Conservation (phyloP, 2,329 filamentous ascomycete genomes). For the Pseudocercospora fijiensis region DNA sequence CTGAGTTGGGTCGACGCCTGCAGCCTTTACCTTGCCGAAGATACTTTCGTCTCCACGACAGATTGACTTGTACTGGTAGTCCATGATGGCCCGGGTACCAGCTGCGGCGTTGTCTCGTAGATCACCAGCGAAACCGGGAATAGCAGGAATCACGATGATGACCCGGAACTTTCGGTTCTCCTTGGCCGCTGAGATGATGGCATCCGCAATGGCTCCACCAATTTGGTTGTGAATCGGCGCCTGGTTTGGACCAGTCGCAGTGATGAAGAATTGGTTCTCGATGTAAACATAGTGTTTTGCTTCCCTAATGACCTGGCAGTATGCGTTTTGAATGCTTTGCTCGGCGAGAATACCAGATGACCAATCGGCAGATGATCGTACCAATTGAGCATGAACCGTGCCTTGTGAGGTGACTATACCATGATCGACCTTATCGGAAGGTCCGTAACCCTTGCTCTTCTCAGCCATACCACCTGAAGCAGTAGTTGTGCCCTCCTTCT, state of each 20-base stretch:
- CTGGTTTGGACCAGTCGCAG: conserved; percentile 79
- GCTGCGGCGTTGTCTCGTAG: conserved; percentile 77
- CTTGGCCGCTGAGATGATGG: conserved; percentile 75
- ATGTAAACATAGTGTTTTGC: conserved; percentile 95
- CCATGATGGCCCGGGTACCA: conserved; percentile 93
- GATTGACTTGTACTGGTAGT: conserved; percentile 97
- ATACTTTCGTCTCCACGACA: conserved; percentile 90
- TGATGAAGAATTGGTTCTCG: conserved; percentile 97
- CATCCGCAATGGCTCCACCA: conserved; percentile 85
- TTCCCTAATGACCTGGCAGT: conserved; percentile 77
- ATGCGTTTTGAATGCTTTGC: conserved; percentile 84
- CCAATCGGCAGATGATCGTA: conserved; percentile 92
- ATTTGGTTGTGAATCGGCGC: conserved; percentile 83
- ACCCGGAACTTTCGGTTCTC: conserved; percentile 86
- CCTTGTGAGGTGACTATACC: conserved; percentile 54
- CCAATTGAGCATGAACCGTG: conserved; percentile 75
- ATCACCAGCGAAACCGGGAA: conserved; percentile 93
- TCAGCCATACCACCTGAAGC: conserved; percentile 36
- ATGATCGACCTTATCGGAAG: conserved; percentile 28
- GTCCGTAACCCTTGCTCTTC: conserved; percentile 33
- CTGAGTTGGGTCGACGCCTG: conserved; percentile 74
- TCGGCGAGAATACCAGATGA: conserved; percentile 85
- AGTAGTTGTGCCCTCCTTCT: conserved; percentile 35
- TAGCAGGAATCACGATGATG: conserved; percentile 84
- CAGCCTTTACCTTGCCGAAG: conserved; percentile 69